Conservation (phyloP, 129 eudicot genomes). For the Flaveria ramosissima region DNA sequence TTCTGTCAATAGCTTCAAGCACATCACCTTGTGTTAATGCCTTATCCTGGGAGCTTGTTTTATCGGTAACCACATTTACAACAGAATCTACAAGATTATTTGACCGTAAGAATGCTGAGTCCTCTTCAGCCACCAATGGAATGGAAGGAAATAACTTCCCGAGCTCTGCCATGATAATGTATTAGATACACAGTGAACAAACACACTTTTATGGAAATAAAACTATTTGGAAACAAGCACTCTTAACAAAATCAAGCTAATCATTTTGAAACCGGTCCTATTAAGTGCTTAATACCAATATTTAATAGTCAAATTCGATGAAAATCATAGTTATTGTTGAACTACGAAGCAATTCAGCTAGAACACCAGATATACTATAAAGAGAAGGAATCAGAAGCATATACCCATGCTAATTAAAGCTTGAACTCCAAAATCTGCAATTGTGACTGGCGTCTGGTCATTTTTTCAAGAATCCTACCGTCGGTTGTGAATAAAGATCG, state of each 20-base stretch:
- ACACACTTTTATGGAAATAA: neutral
- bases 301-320: too few species aligned
- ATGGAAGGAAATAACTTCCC: constrained; percentile 72
- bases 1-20: constrained; percentile 90
- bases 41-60: constrained; percentile 39
- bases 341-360: neutral
- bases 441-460: constrained; percentile 86
- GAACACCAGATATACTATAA: neutral
- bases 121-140: constrained; percentile 99
- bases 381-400: constrained; percentile 1
- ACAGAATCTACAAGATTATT: constrained; percentile 78
- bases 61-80: constrained; percentile 58
- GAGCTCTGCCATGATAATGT: constrained; percentile 57
- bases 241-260: too few species aligned
- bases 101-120: constrained; percentile 75
- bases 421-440: constrained; percentile 95
- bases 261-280: too few species aligned
- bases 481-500: constrained; percentile 65
- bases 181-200: constrained; percentile 13
- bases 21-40: constrained; percentile 55
- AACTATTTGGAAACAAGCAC: too few species aligned
- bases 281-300: too few species aligned
- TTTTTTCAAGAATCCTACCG: constrained; percentile 61
- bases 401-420: constrained; percentile 88
- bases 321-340: too few species aligned